Percentiles rank a stretch among this genome's conserved stretches.
These are phyloP conservation scores for Cladosporium sp. DNA, from an alignment of 2,329 filamentous ascomycete genomes.

Conservation along the genomic window DNA sequence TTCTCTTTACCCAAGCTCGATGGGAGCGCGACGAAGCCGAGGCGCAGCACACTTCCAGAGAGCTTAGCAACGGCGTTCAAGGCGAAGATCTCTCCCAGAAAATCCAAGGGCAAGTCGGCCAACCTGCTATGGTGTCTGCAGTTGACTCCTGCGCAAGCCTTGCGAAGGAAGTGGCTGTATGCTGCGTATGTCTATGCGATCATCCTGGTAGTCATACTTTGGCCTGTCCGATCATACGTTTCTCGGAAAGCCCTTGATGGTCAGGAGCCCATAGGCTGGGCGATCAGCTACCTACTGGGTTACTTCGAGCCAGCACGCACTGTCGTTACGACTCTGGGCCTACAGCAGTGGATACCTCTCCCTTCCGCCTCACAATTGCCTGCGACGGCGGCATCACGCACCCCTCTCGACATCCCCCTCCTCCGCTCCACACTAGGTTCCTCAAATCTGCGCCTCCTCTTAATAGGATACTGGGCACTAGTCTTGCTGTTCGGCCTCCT, in stretches of 20 bases:
- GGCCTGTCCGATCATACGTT: conserved; percentile 69
- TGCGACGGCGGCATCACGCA: conserved; percentile 12
- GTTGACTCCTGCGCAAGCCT: conserved; percentile 74
- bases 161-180: conserved; percentile 75
- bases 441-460: conserved; percentile 74
- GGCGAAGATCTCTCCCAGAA: conserved; percentile 3
- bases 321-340: conserved; percentile 62
- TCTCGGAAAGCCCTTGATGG: conserved; percentile 61
- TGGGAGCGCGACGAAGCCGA: conserved; percentile 6
- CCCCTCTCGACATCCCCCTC: conserved; percentile 57
- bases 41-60: conserved; percentile 21
- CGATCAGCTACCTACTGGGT: conserved; percentile 81
- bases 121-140: conserved; percentile 70
- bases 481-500: conserved; percentile 69
- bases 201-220: conserved; percentile 62
- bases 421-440: conserved; percentile 62
- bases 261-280: conserved; percentile 87
- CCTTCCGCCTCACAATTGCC: conserved; percentile 37
- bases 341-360: conserved; percentile 72
- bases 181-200: conserved; percentile 71
- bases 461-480: conserved; percentile 68
- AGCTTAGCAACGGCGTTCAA: not conserved
- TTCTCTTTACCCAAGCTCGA: conserved; percentile 8
- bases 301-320: conserved; percentile 69
- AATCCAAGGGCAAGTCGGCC: conserved; percentile 54